Base-by-base conservation (phyloP, 2,329 filamentous ascomycete species). In the Microcyclospora pomicola region DNA sequence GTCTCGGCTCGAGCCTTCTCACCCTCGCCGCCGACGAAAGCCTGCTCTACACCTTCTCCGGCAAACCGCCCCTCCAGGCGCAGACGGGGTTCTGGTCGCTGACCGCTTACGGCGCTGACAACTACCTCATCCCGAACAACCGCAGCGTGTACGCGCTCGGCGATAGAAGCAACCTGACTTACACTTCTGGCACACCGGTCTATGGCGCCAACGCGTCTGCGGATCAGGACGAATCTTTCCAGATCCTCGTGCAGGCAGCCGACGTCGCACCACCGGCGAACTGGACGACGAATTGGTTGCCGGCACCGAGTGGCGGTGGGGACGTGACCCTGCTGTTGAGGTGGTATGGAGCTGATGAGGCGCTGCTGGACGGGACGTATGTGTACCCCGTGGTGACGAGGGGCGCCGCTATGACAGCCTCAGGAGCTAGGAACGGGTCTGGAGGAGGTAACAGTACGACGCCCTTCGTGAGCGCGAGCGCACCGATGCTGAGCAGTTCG, bases 231-330 rank as follows among this genome's bases (percentile, higher is more conserved):
- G 32, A 24, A 14, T 15, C 31, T 9, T 49, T 49, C 35, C 46
- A 49, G 37, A 44, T 49, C 28, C 37, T 49, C 28, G 31, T 49
- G n/a, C 46, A 49, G 24, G 31, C 42, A 24, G 46, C 40, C 2
- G 39, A 46, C 24, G 24, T 38, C 2, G 16, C 33, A 9, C 46
- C 44, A 11, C 44, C 46, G 15, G 34, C 35, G 2, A 47, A 48
- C 29, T 48, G 46, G 44, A 45, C 44, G 27, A 42, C 33, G 12
- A 48, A 48, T 13, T 48, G 42, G 44, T 37, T 47, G 11, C 44
- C 42, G 13, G 43, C 34, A 13, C 37, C 41, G 2, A 16, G 6
- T 10, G 34, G 38, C 3, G 41, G 41, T 2, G 38, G 38, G n/a
- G 30, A 29, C 27, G 31, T 46, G 15, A 37, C 15, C 27, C 29